Conservation (phyloP, 441 rosid species). For the Populus hybrid region DNA sequence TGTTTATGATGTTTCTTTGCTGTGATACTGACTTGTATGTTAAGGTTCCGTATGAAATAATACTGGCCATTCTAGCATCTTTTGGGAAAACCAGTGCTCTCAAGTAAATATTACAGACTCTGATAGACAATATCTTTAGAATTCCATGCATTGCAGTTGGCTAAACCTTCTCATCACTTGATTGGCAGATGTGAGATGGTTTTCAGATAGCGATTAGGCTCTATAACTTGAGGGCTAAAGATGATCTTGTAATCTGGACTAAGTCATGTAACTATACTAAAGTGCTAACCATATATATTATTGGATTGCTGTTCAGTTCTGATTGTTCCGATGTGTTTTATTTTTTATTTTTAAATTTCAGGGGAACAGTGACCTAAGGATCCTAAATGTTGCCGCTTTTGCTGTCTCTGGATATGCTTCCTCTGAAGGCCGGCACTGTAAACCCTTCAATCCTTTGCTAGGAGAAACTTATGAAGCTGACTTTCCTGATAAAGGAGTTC, state of each 20-base stretch:
- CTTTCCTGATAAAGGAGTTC: conserved; percentile 86
- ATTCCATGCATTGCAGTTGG: not conserved
- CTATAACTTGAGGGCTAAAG: not conserved
- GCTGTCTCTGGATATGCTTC: conserved; percentile 98
- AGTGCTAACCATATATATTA: conserved; percentile 8
- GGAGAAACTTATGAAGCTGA: conserved; percentile 99
- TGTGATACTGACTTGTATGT: not conserved
- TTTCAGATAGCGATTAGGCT: not conserved
- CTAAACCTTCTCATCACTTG: not conserved
- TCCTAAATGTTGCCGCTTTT: conserved; percentile 87
- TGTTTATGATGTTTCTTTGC: not conserved
- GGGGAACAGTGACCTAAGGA: conserved; percentile 79
- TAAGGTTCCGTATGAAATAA: not conserved
- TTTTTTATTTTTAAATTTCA: conserved; percentile 14
- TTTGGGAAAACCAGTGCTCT: not conserved
- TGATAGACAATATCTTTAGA: not conserved
- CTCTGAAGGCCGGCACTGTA: conserved; percentile 90
- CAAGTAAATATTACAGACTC: not conserved
- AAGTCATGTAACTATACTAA: not conserved
- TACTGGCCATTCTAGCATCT: not conserved
- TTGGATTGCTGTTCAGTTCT: conserved; percentile 1
- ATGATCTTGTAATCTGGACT: not conserved
- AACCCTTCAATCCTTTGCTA: conserved; percentile 96
- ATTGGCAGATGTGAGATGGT: not conserved
- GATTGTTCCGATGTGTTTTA: not conserved